These are phyloP conservation scores for Ascochyta viciae-villosae DNA, from an alignment of 2,329 filamentous ascomycete species.

Conservation along the genomic window DNA sequence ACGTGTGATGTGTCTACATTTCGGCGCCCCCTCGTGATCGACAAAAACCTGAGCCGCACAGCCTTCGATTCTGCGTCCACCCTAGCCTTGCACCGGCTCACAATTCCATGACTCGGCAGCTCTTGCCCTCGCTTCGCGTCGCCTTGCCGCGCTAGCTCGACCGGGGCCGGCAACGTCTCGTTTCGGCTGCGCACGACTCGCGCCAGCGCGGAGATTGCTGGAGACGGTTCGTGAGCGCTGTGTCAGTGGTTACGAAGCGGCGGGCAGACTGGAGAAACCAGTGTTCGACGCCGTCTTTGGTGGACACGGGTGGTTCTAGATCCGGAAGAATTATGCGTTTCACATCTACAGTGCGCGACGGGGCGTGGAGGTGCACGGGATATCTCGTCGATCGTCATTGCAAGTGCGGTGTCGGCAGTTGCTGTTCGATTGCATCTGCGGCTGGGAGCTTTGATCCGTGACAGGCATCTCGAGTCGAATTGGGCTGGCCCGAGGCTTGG, in stretches of 20 bases:
- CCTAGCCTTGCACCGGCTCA: background rate
- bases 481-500: background rate
- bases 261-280: background rate
- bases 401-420: background rate
- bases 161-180: slow-evolving; percentile 4
- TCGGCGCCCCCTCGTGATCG: background rate
- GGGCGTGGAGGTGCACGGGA: background rate
- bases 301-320: background rate
- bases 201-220: slow-evolving; percentile 7
- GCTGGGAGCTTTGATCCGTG: background rate
- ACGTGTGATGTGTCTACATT: background rate
- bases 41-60: background rate
- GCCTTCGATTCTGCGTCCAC: background rate
- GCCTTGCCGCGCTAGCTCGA: background rate
- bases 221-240: background rate
- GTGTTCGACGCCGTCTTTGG: background rate
- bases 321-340: slow-evolving; percentile 13
- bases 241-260: background rate
- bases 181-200: background rate
- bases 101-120: slow-evolving; percentile 4
- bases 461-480: background rate
- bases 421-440: background rate
- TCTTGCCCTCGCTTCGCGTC: background rate
- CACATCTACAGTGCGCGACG: background rate
- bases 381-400: background rate